Evolutionary conservation across 768 basidiomycete genomes (phyloP), one percentile per base, ranked within the genome.

Genomic region (Mycena belliarum): DNA sequence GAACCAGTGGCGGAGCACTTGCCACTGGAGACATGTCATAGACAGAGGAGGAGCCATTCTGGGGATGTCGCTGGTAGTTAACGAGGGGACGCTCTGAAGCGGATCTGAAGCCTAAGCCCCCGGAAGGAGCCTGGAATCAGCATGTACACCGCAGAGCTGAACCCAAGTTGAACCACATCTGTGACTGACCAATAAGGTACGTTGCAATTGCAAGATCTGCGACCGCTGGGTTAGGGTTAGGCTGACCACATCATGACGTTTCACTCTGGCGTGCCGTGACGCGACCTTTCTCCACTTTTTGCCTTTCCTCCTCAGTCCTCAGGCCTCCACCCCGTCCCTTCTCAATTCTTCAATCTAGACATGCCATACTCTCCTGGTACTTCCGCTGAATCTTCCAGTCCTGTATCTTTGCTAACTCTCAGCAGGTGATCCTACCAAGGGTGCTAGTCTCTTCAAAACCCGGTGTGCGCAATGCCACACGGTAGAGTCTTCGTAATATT

Each of bases 391-490:
- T n/a, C 14, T 16, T 40, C 21, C 23, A 12, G 29, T 14, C 16
- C 11, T 3, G 20, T 6, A 9, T 33, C 6, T 33, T 12, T 16
- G 20, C 35, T 46, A 18, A 57, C 7, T 15, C 38, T 5, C 14
- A 12, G 20, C 54, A 83, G 95, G 95, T 86, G 92, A 97, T 79
- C 74, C 89, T 69, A 68, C 68, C 55, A 97, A 95, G 83, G 95
- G 95, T 76, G 95, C 95, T 71, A 78, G 80, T 70, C 89, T 97
- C 73, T 98, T 98, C 89, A 96, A 95, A 82, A 95, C 94, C 59
- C 90, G 95, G 56, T 95, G 91, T 69, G 88, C 89, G 40, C 93
- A 97, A 72, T 98, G 95, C 78, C 95, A 98, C 75, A 97, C 93
- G 62, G 74, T 63, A 38, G 26, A n/a, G 11, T 1, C 14, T 11